Conservation (phyloP, 129 eudicot species). For the Erigeron canadensis region DNA sequence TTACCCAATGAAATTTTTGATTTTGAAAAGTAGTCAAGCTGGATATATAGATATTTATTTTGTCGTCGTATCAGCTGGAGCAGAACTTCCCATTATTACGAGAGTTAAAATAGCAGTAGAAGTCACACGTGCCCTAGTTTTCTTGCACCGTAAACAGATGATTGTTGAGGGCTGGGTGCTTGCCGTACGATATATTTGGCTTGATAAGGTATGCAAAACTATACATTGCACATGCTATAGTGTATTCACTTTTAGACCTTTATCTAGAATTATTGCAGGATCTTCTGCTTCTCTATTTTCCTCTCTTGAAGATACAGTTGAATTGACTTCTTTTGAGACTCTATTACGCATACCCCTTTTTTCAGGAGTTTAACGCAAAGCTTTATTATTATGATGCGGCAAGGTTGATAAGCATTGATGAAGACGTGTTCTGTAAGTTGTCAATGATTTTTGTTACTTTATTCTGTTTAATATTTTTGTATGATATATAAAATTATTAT, state of each 20-base stretch:
- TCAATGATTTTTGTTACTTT: too few species aligned
- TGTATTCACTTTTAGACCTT: too few species aligned
- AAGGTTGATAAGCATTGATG: neutral
- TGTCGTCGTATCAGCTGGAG: neutral
- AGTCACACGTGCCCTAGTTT: slow-evolving; percentile 14
- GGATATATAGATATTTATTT: neutral
- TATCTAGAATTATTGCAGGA: too few species aligned
- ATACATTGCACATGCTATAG: too few species aligned
- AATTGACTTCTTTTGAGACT: too few species aligned
- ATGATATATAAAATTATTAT: neutral
- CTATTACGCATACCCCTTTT: neutral
- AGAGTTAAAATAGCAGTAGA: slow-evolving; percentile 13
- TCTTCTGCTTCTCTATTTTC: too few species aligned
- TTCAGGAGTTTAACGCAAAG: slow-evolving; percentile 8
- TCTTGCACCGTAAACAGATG: slow-evolving; percentile 3
- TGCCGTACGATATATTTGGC: slow-evolving; percentile 5
- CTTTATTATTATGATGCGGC: neutral
- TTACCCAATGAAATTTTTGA: neutral
- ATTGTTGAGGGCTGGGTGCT: slow-evolving; percentile 15
- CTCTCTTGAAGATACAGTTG: too few species aligned
- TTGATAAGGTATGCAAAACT: slow-evolving; percentile 26
- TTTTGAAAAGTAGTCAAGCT: neutral
- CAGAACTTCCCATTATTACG: neutral
- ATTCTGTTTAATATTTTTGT: neutral
- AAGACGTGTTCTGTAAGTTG: too few species aligned